phyloP scores from a whole-genome alignment of 1,284 basidiomycete species.

The Quambalaria eucalypti region DNA sequence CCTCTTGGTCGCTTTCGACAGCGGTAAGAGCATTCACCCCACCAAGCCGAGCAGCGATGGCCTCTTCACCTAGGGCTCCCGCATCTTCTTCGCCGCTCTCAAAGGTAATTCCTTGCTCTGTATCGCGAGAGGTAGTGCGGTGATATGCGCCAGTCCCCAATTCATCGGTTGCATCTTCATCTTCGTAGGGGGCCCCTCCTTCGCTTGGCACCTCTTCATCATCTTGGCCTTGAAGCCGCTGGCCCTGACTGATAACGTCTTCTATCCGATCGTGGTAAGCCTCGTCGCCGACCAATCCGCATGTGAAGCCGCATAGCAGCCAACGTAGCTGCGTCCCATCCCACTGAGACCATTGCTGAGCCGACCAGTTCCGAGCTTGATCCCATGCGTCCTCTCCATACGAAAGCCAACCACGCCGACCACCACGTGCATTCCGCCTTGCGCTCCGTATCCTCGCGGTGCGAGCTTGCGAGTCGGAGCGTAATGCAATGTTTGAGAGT shows the following conservation, averaged over 20 bases:
- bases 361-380: neutral
- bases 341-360: neutral
- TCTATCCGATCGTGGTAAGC: too few relatives aligned
- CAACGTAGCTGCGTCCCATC: too few relatives aligned
- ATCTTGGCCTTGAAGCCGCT: conserved; percentile 8
- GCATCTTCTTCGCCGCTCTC: neutral
- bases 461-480: conserved; percentile 1
- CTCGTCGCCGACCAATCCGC: conserved; percentile 1
- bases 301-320: neutral
- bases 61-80: neutral
- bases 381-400: neutral
- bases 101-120: too few relatives aligned
- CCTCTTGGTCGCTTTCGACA: too few relatives aligned
- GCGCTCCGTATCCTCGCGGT: conserved; percentile 8
- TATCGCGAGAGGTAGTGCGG: too few relatives aligned
- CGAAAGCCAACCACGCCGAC: too few relatives aligned
- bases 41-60: neutral
- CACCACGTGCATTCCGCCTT: conserved; percentile 10
- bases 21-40: too few relatives aligned
- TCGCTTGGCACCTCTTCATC: conserved; percentile 10
- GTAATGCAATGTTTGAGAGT: conserved; percentile 29
- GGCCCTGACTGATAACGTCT: too few relatives aligned
- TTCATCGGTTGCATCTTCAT: neutral
- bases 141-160: too few relatives aligned
- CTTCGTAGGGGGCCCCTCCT: neutral